phyloP scores from a whole-genome alignment of 768 basidiomycete genomes.

The Chalciporus piperatus region DNA sequence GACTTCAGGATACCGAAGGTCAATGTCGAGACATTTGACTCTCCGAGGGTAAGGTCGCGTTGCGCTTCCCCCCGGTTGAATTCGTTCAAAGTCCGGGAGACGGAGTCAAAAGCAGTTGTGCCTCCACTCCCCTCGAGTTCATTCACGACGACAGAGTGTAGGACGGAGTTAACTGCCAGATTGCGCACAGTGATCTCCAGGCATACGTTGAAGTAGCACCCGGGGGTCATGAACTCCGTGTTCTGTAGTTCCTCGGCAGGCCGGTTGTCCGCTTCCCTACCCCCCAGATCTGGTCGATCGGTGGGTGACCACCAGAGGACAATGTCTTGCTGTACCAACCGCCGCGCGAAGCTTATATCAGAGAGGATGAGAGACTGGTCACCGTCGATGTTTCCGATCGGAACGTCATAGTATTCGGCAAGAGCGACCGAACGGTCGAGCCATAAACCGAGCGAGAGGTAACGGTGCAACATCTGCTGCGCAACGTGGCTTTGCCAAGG shows the following conservation, averaged over 20 bases:
- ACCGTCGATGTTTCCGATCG: slow-evolving; percentile 87
- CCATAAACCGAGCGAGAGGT: slow-evolving; percentile 75
- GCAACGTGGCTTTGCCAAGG: slow-evolving; percentile 87
- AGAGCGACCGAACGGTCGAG: slow-evolving; percentile 74
- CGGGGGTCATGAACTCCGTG: slow-evolving; percentile 81
- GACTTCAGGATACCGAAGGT: slow-evolving; percentile 81
- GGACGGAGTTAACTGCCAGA: slow-evolving; percentile 88
- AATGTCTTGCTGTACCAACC: slow-evolving; percentile 82
- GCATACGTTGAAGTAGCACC: slow-evolving; percentile 91
- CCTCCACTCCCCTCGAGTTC: slow-evolving; percentile 96
- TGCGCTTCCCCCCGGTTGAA: slow-evolving; percentile 63
- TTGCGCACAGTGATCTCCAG: slow-evolving; percentile 88
- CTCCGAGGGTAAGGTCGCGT: slow-evolving; percentile 80
- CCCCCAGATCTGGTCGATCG: slow-evolving; percentile 88
- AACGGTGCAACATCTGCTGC: slow-evolving; percentile 81
- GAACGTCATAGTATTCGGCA: slow-evolving; percentile 90
- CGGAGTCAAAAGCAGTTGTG: slow-evolving; percentile 89
- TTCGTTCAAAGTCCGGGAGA: slow-evolving; percentile 86
- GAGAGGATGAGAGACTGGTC: slow-evolving; percentile 87
- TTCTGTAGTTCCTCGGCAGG: slow-evolving; percentile 74
- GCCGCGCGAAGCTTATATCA: slow-evolving; percentile 88
- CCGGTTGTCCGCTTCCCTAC: slow-evolving; percentile 82
- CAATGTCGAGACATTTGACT: slow-evolving; percentile 83
- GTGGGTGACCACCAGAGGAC: slow-evolving; percentile 96
- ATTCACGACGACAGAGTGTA: slow-evolving; percentile 93